Evolutionary conservation across 306 rosid genomes (phyloP).

Genomic region (Rosa rugosa): DNA sequence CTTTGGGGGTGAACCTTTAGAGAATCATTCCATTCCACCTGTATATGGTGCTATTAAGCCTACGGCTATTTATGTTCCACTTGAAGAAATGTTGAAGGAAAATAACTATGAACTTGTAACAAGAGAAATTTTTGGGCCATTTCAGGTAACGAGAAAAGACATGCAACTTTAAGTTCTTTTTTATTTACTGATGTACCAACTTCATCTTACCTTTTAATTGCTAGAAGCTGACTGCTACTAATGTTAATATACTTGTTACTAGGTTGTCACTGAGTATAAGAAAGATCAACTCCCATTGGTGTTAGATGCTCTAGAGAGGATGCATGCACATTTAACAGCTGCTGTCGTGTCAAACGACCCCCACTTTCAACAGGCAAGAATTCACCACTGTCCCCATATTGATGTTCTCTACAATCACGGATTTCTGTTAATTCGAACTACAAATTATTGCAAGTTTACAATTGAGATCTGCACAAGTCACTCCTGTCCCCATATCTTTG

Average conservation of each 20-base stretch:
- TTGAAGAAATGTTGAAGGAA: conserved; percentile 77
- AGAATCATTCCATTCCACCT: conserved; percentile 75
- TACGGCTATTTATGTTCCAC: conserved; percentile 82
- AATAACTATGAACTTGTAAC: conserved; percentile 80
- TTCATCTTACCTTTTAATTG: background rate
- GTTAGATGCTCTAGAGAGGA: conserved; percentile 80
- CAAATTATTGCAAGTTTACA: background rate
- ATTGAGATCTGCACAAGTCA: background rate
- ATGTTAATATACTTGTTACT: conserved; percentile 9
- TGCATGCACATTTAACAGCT: conserved; percentile 92
- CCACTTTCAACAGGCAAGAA: conserved; percentile 74
- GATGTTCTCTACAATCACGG: background rate
- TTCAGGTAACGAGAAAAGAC: conserved; percentile 57
- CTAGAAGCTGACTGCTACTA: conserved; percentile 8
- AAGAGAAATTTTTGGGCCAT: conserved; percentile 90
- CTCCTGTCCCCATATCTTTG: background rate
- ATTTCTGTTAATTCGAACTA: background rate
- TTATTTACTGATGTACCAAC: background rate
- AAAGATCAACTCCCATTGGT: conserved; percentile 63
- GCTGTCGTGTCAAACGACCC: conserved; percentile 92
- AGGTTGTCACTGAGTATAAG: conserved; percentile 80
- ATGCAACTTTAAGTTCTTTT: background rate
- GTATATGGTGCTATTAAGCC: conserved; percentile 87
- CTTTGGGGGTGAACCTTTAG: conserved; percentile 79
- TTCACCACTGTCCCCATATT: background rate